These are phyloP conservation scores for Fusarium pseudonygamai DNA, from an alignment of 2,329 filamentous ascomycete species.

Conservation along the genomic window DNA sequence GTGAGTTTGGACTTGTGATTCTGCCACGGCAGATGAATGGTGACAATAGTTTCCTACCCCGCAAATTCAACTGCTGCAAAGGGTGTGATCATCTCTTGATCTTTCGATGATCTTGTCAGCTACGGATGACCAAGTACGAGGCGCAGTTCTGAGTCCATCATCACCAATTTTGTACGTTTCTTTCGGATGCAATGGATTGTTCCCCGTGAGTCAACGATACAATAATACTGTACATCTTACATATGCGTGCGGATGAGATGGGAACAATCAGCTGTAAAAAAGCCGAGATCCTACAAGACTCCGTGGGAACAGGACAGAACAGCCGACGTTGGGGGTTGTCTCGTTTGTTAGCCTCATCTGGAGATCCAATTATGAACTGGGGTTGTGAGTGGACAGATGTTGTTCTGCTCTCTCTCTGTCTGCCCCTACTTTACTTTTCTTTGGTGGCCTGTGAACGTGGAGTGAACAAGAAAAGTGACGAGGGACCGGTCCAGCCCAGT, in stretches of 20 bases:
- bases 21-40: neutral
- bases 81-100: conserved; percentile 17
- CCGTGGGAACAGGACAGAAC: neutral
- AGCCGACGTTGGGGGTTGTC: conserved; percentile 14
- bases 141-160: conserved; percentile 9
- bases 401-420: neutral
- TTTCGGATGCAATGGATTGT: conserved; percentile 15
- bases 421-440: neutral
- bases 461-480: neutral
- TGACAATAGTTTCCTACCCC: conserved; percentile 30
- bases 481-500: neutral
- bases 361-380: conserved; percentile 15
- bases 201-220: neutral
- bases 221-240: neutral
- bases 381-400: conserved; percentile 6
- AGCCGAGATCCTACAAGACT: conserved; percentile 14
- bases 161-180: neutral
- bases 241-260: conserved; percentile 19
- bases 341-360: conserved; percentile 15
- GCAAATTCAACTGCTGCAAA: conserved; percentile 8
- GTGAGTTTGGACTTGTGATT: neutral
- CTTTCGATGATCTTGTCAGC: conserved; percentile 28
- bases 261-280: neutral
- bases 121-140: conserved; percentile 4
- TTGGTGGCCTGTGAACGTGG: conserved; percentile 21